Conservation (phyloP, 2,329 filamentous ascomycete species). For the Aschersonia sp. region DNA sequence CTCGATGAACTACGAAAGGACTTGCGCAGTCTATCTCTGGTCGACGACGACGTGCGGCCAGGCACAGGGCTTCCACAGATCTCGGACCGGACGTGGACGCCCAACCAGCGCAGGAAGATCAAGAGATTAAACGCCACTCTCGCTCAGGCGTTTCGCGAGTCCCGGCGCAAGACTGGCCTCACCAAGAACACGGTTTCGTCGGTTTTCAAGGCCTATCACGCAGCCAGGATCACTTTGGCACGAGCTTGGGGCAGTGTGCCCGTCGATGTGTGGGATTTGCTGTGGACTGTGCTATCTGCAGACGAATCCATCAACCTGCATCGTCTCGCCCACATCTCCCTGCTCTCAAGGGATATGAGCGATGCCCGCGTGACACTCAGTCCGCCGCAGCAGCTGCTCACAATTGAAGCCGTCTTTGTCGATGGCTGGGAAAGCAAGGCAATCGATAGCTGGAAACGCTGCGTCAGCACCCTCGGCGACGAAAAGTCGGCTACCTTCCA, state of each 20-base stretch:
- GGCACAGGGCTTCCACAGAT: slow-evolving; percentile 17
- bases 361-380: slow-evolving; percentile 39
- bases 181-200: slow-evolving; percentile 21
- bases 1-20: slow-evolving; percentile 16
- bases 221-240: slow-evolving; percentile 27
- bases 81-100: slow-evolving; percentile 19
- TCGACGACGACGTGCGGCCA: slow-evolving; percentile 11
- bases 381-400: slow-evolving; percentile 45
- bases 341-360: slow-evolving; percentile 51
- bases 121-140: slow-evolving; percentile 19
- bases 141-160: slow-evolving; percentile 12
- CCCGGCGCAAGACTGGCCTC: slow-evolving; percentile 12
- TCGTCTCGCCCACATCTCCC: slow-evolving; percentile 45
- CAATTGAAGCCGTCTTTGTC: slow-evolving; percentile 54
- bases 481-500: slow-evolving; percentile 28
- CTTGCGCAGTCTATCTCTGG: slow-evolving; percentile 11
- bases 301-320: slow-evolving; percentile 34
- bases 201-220: slow-evolving; percentile 36
- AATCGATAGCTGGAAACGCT: slow-evolving; percentile 47
- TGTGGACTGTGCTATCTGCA: slow-evolving; percentile 50
- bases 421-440: slow-evolving; percentile 46
- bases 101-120: slow-evolving; percentile 23
- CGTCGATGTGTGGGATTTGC: slow-evolving; percentile 41
- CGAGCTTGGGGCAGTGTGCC: slow-evolving; percentile 41
- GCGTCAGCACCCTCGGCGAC: slow-evolving; percentile 35